Percentiles rank a stretch among this genome's conserved stretches.
Conservation (phyloP, 192 early-diverging fungal species). For the Coemansia sp. region DNA sequence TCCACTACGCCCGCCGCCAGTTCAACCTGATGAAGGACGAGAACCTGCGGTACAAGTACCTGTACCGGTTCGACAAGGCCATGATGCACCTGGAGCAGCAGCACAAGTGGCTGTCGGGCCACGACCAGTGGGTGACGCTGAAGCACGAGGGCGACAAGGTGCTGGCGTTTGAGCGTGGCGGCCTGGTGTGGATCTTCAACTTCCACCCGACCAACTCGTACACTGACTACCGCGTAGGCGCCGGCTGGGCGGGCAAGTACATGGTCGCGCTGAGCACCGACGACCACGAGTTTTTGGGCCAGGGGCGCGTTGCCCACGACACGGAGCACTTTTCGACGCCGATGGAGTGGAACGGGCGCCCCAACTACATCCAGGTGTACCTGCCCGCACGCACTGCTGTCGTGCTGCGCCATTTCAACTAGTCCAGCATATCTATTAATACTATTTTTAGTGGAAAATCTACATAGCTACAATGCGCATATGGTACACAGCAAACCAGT, state of each 20-base stretch:
- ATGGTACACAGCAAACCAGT: conserved; percentile 56
- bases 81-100: conserved; percentile 79
- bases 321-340: conserved; percentile 71
- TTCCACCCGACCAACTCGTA: conserved; percentile 85
- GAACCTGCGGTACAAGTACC: conserved; percentile 87
- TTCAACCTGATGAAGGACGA: conserved; percentile 91
- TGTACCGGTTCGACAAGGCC: conserved; percentile 84
- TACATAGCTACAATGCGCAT: neutral
- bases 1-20: conserved; percentile 93
- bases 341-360: conserved; percentile 67
- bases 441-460: neutral
- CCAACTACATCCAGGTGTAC: conserved; percentile 80
- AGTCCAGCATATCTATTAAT: neutral
- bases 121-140: conserved; percentile 79
- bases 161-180: conserved; percentile 87
- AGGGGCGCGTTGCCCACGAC: conserved; percentile 66
- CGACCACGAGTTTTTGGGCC: conserved; percentile 72
- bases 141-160: conserved; percentile 94
- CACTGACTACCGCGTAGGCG: conserved; percentile 85
- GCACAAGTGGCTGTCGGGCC: conserved; percentile 67
- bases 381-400: conserved; percentile 72
- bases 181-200: conserved; percentile 92
- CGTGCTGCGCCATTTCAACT: conserved; percentile 53
- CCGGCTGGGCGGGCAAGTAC: conserved; percentile 68
- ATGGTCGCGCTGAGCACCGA: conserved; percentile 78